Evolutionary conservation across 306 rosid species (phyloP).

Genomic region (Cucumis sativus): DNA sequence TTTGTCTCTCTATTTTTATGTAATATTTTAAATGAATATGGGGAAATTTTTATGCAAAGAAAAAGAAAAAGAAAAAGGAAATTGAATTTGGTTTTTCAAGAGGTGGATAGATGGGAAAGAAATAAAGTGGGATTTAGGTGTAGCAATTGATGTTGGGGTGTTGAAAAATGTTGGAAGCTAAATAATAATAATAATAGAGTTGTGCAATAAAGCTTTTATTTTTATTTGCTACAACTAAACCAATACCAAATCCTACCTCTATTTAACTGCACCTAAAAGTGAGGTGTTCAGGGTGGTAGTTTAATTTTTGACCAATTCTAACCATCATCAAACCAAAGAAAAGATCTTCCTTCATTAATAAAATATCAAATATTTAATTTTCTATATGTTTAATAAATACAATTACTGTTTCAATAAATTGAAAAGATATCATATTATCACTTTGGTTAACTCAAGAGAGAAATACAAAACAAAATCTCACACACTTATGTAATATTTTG

Average conservation of each 20-base stretch:
- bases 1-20: neutral
- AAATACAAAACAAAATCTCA: too few relatives aligned
- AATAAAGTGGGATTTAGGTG: neutral
- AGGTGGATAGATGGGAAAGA: neutral
- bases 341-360: neutral
- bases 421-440: too few relatives aligned
- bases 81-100: neutral
- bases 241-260: neutral
- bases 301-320: neutral
- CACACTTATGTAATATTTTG: too few relatives aligned
- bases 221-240: neutral
- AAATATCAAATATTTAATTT: neutral
- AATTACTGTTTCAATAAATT: too few relatives aligned
- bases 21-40: neutral
- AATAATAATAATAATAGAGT: too few relatives aligned
- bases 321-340: neutral
- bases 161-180: neutral
- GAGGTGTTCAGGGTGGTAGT: neutral
- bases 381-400: neutral
- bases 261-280: neutral
- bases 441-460: too few relatives aligned
- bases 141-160: neutral
- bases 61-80: neutral
- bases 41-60: neutral
- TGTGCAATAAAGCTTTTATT: neutral